These are phyloP conservation scores for Penicillium bovifimosum DNA, from an alignment of 495 filamentous ascomycete genomes.

Conservation along the genomic window DNA sequence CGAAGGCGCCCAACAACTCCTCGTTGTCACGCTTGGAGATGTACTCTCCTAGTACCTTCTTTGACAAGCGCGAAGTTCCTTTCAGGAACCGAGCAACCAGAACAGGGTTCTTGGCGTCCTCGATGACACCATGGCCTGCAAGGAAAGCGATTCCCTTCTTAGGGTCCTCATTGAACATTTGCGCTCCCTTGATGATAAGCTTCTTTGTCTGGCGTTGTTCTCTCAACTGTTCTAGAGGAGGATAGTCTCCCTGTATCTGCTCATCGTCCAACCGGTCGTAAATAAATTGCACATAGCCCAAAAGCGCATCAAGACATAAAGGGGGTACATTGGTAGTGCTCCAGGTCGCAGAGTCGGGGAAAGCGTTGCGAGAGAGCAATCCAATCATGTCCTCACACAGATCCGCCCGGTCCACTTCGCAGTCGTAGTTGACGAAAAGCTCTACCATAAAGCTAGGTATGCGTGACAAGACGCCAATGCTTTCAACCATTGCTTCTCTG, in stretches of 20 bases:
- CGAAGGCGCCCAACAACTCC: conserved; percentile 71
- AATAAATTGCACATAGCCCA: conserved; percentile 87
- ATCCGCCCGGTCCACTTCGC: conserved; percentile 85
- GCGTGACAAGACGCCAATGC: conserved; percentile 79
- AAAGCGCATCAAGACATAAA: conserved; percentile 83
- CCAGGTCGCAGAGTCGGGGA: conserved; percentile 97
- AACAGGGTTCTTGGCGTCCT: conserved; percentile 62
- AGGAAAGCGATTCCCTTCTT: conserved; percentile 86
- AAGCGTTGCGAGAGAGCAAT: conserved; percentile 84
- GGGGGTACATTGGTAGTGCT: conserved; percentile 98
- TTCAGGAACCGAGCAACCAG: conserved; percentile 77
- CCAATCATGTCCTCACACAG: conserved; percentile 95
- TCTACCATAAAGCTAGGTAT: conserved; percentile 94
- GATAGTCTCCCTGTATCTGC: conserved; percentile 59
- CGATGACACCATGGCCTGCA: conserved; percentile 75
- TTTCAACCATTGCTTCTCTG: conserved; percentile 97
- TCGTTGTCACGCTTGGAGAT: conserved; percentile 87
- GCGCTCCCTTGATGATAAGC: conserved; percentile 78
- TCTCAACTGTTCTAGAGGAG: conserved; percentile 55
- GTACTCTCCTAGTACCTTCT: conserved; percentile 86
- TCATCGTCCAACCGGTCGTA: conserved; percentile 76
- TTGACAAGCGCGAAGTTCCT: conserved; percentile 80
- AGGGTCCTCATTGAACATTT: conserved; percentile 92
- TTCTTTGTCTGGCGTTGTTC: conserved; percentile 74
- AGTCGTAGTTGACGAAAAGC: conserved; percentile 97